These are phyloP conservation scores for Botrytis pseudocinerea DNA, from an alignment of 2,329 filamentous ascomycete genomes.

Conservation along the genomic window DNA sequence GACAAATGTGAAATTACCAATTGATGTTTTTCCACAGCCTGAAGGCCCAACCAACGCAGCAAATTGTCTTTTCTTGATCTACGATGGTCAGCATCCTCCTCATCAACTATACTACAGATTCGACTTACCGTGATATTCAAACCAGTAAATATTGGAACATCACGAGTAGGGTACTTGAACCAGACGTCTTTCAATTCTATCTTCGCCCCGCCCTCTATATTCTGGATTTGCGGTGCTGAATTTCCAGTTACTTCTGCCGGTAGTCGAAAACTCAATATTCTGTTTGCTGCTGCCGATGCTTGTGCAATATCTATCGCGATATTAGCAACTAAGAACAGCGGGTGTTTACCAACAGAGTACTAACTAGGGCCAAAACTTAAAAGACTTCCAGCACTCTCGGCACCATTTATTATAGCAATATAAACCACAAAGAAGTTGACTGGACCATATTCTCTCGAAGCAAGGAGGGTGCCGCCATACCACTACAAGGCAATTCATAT, in stretches of 20 bases:
- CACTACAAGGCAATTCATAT: constrained; percentile 45
- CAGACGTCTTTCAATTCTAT: constrained; percentile 58
- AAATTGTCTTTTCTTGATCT: constrained; percentile 63
- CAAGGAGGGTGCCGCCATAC: constrained; percentile 41
- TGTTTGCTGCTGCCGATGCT: constrained; percentile 58
- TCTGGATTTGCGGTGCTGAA: constrained; percentile 27
- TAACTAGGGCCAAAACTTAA: constrained; percentile 51
- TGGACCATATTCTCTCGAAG: constrained; percentile 43
- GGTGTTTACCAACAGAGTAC: neutral
- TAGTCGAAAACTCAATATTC: constrained; percentile 50
- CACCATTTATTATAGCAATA: constrained; percentile 52
- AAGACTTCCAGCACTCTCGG: constrained; percentile 54
- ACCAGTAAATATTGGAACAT: constrained; percentile 57
- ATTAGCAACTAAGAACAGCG: neutral
- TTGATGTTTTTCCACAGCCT: constrained; percentile 43
- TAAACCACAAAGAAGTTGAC: constrained; percentile 57
- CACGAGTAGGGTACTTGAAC: constrained; percentile 62
- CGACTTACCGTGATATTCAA: constrained; percentile 54
- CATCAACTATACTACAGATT: neutral
- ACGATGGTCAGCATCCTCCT: constrained; percentile 23
- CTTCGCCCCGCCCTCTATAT: constrained; percentile 49
- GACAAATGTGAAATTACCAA: neutral
- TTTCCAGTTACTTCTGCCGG: constrained; percentile 19
- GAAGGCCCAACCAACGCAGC: constrained; percentile 69
- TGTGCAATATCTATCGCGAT: constrained; percentile 52